phyloP scores from a whole-genome alignment of 2,329 filamentous ascomycete genomes.

The Anthostomella pinea region DNA sequence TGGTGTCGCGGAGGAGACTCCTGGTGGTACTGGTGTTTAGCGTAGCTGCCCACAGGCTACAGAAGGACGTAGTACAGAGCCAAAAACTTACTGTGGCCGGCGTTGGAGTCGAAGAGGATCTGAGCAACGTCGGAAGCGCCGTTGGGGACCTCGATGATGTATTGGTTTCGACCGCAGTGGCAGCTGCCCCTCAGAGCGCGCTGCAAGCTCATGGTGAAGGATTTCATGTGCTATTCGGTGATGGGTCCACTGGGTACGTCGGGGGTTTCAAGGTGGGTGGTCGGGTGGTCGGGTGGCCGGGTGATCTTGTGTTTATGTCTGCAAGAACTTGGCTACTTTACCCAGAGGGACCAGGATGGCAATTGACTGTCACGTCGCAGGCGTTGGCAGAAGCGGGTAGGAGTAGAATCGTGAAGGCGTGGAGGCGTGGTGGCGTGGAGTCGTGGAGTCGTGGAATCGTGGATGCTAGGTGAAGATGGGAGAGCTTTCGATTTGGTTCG shows the following conservation, averaged over 20 bases:
- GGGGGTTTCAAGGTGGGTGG: no score
- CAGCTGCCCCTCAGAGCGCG: slow-evolving; percentile 71
- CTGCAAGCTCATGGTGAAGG: slow-evolving; percentile 45
- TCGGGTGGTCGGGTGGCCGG: no score
- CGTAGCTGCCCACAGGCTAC: slow-evolving; percentile 1
- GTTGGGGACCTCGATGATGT: slow-evolving; percentile 68
- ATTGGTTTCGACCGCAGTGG: slow-evolving; percentile 82
- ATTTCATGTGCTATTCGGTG: not conserved
- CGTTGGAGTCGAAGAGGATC: slow-evolving; percentile 72
- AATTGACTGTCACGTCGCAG: no score
- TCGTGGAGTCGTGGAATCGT: no score
- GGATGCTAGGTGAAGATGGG: no score
- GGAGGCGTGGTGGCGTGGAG: no score
- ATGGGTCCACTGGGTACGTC: not conserved
- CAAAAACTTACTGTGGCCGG: slow-evolving; percentile 64
- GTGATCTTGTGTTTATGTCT: no score
- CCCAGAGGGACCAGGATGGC: no score
- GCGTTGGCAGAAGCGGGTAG: no score
- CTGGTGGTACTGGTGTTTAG: slow-evolving; percentile 30
- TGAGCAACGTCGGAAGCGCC: slow-evolving; percentile 55
- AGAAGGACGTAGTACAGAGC: not conserved
- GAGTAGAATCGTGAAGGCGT: no score
- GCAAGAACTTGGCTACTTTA: no score
- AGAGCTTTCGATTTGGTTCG: no score
- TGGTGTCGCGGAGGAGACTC: slow-evolving; percentile 68